Evolutionary conservation across 169 alveolate genomes (phyloP).

Genomic region (Plasmodium coatneyi): DNA sequence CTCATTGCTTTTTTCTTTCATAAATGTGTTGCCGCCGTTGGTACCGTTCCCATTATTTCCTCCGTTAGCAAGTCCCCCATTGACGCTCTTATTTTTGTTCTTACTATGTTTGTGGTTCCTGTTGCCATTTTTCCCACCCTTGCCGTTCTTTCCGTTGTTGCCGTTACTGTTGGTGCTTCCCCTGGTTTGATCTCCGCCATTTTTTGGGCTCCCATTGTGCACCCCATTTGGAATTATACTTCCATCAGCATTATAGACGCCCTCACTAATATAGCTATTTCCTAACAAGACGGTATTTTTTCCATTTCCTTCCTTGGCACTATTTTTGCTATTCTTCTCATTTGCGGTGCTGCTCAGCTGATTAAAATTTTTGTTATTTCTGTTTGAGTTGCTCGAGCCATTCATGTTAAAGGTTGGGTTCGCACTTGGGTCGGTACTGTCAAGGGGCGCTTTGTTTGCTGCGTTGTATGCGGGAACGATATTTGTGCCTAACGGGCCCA

Average conservation of each 20-base stretch:
- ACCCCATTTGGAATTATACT: not conserved
- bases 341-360: not conserved
- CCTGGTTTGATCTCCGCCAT: not conserved
- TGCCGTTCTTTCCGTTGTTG: conserved; percentile 16
- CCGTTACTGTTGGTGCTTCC: conserved; percentile 1
- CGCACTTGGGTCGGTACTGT: not conserved
- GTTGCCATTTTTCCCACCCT: not conserved
- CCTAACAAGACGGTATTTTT: not conserved
- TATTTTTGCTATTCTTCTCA: conserved; percentile 11
- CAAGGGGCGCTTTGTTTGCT: not conserved
- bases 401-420: not conserved
- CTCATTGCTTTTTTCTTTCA: not conserved
- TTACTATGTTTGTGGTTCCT: conserved; percentile 16
- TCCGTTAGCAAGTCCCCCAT: not conserved
- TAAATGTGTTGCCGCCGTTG: not conserved
- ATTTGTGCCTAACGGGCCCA: not conserved
- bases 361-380: not conserved
- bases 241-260: not conserved
- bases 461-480: not conserved
- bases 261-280: not conserved
- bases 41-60: not conserved
- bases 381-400: conserved; percentile 21
- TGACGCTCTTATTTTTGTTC: conserved; percentile 1
- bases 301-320: not conserved
- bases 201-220: not conserved